Evolutionary conservation across 31 red algal species (phyloP).

Genomic region (Endocladia muricata): DNA sequence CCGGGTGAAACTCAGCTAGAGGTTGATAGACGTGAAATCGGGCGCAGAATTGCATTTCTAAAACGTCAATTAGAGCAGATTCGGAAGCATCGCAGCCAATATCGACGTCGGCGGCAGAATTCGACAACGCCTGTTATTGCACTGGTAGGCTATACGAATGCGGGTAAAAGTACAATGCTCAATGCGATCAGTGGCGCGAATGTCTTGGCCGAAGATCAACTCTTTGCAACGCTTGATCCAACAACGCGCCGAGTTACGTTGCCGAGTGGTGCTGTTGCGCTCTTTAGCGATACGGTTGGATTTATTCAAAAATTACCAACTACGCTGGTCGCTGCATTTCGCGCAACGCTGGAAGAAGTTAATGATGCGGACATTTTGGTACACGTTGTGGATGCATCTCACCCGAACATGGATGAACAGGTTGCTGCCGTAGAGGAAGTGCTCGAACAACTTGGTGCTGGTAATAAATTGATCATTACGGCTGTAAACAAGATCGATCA

Average conservation of each 20-base stretch:
- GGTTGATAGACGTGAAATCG: slow-evolving; percentile 75
- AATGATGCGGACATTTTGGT: slow-evolving; percentile 90
- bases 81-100: slow-evolving; percentile 62
- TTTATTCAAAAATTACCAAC: slow-evolving; percentile 98
- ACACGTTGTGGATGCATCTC: slow-evolving; percentile 86
- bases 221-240: slow-evolving; percentile 98
- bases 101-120: slow-evolving; percentile 53
- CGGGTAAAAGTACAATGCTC: slow-evolving; percentile 87
- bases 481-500: slow-evolving; percentile 92
- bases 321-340: slow-evolving; percentile 90
- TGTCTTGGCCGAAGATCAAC: slow-evolving; percentile 66
- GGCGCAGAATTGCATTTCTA: slow-evolving; percentile 53
- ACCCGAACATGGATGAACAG: slow-evolving; percentile 43
- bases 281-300: slow-evolving; percentile 94
- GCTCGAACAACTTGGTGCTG: slow-evolving; percentile 68
- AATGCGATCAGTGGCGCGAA: slow-evolving; percentile 81
- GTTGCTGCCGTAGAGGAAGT: slow-evolving; percentile 74
- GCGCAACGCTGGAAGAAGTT: slow-evolving; percentile 93
- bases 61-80: slow-evolving; percentile 64
- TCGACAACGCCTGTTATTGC: slow-evolving; percentile 74
- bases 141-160: slow-evolving; percentile 93
- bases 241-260: slow-evolving; percentile 76
- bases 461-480: slow-evolving; percentile 70
- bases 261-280: slow-evolving; percentile 50
- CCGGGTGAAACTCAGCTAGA: slow-evolving; percentile 99